Base-by-base conservation (phyloP, 805 yeast genomes). In the Yarrowia sp. region DNA sequence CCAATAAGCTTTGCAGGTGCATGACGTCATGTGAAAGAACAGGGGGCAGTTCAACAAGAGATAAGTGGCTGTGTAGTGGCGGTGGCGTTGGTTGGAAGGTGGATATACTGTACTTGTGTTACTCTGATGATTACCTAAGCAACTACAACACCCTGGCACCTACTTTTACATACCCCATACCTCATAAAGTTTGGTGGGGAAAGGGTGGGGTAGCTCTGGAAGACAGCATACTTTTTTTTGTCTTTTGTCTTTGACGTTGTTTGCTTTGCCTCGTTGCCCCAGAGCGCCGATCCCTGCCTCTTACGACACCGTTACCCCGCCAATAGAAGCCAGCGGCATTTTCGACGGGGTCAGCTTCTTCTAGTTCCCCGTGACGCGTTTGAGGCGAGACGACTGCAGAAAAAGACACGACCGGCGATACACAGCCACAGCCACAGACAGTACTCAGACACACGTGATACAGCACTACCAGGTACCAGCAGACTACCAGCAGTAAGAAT, bases 151-250 rank as follows among this genome's bases (percentile, higher is more conserved):
- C n/a, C n/a, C n/a, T n/a, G n/a, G n/a, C n/a, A n/a, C n/a, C n/a
- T n/a, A n/a, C n/a, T n/a, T n/a, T n/a, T n/a, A n/a, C n/a, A n/a
- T n/a, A n/a, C n/a, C n/a, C n/a, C n/a, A n/a, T n/a, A n/a, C n/a
- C n/a, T n/a, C n/a, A n/a, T n/a, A n/a, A n/a, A n/a, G n/a, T n/a
- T 32, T 32, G 35, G 35, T 32, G 35, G 35, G 35, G 35, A 11
- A n/a, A 52, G 61, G 61, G 61, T 54, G 61, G 61, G 61, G 61
- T 17, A 54, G 43, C 58, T 35, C 30, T 11, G n/a, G 51, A 17
- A 28, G 51, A n/a, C 51, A 26, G 51, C 51, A 43, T 19, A 26
- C 49, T 43, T 46, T 46, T 26, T 19, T 44, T 22, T 49, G 32
- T 49, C 49, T 43, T 46, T 46, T 26, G 32, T 44, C 33, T 49